Percentiles rank a stretch among this genome's conserved stretches.
phyloP scores from a whole-genome alignment of 2,329 filamentous ascomycete genomes.

The Colletotrichum sidae region DNA sequence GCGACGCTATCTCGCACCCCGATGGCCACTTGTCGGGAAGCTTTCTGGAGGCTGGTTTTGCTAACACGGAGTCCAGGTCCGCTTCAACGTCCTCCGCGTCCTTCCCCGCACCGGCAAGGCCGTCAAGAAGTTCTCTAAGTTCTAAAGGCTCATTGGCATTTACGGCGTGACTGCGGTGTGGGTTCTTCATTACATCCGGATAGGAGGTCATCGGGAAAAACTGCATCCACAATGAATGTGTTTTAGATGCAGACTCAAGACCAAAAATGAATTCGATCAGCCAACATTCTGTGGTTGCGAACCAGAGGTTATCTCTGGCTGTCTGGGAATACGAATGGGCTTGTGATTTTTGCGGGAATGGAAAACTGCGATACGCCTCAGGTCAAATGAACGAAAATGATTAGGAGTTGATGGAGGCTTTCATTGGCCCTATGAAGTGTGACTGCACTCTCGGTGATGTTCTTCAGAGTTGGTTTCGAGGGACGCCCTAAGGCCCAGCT shows the following conservation, averaged over 20 bases:
- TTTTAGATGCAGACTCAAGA: constrained; percentile 54
- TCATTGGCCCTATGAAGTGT: background rate
- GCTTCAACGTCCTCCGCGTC: constrained; percentile 99
- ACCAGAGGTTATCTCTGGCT: constrained; percentile 33
- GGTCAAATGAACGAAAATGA: constrained; percentile 38
- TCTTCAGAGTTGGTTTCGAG: no score
- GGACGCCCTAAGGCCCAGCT: no score
- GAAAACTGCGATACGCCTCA: constrained; percentile 37
- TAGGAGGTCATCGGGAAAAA: constrained; percentile 40
- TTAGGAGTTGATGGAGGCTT: constrained; percentile 27
- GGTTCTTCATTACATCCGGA: constrained; percentile 50
- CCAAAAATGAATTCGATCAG: constrained; percentile 41
- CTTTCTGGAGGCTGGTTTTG: background rate
- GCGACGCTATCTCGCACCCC: constrained; percentile 1
- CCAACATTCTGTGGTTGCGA: constrained; percentile 53
- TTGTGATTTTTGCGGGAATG: constrained; percentile 38
- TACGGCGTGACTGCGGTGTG: constrained; percentile 62
- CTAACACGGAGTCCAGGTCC: constrained; percentile 70
- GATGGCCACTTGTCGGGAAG: background rate
- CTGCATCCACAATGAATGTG: constrained; percentile 51
- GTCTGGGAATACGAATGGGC: constrained; percentile 34
- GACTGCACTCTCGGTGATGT: background rate
- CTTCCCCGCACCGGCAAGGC: constrained; percentile 96
- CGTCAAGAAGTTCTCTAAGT: constrained; percentile 99
- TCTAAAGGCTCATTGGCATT: constrained; percentile 78